Evolutionary conservation across 352 stramenopile genomes (phyloP), one percentile per base, ranked within the genome.

Genomic region (Pythium vanterpoolii): DNA sequence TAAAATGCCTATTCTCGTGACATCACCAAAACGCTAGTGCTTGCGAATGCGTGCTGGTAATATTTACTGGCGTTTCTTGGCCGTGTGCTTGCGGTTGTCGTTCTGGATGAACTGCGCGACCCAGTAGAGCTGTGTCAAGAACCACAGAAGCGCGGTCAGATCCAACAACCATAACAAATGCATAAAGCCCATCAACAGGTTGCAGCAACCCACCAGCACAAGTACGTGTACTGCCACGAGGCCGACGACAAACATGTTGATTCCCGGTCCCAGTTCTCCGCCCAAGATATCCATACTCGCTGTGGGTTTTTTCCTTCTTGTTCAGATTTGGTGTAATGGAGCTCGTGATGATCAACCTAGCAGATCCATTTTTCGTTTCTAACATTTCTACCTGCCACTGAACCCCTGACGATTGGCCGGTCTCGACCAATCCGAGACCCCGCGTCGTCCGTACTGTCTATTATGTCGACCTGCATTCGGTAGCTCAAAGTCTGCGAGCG

Each of bases 171-270:
- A 3, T 27, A 28, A 46, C 13, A 24, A 39, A 31, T 26, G 31
- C 18, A 36, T 13, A 34, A 18, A 39, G 38, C 23, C 33, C 18
- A 36, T 13, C 18, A 18, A 51, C 23, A 51, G 24, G 30, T 1
- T 51, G 54, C 48, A 55, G 16, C 16, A 24, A 68, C 72, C 47
- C 62, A 91, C 84, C 60, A 93, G 59, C 30, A 83, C 84, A 39
- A 90, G 69, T 45, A 93, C 61, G 66, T 93, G 84, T 38, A 90
- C 62, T 34, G 67, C 79, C 50, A 91, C 76, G 48, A 93, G 82
- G 47, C 72, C 73, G 16, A 50, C 71, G 45, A 93, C 73, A 38
- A 93, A 71, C 66, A 82, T 74, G 56, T 90, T 90, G 36, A 93
- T 60, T 47, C 63, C 61, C 21, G 61, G 19, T 16, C 69, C 68